These are phyloP conservation scores for Colletotrichum filicis DNA, from an alignment of 2,329 filamentous ascomycete species.

Conservation along the genomic window DNA sequence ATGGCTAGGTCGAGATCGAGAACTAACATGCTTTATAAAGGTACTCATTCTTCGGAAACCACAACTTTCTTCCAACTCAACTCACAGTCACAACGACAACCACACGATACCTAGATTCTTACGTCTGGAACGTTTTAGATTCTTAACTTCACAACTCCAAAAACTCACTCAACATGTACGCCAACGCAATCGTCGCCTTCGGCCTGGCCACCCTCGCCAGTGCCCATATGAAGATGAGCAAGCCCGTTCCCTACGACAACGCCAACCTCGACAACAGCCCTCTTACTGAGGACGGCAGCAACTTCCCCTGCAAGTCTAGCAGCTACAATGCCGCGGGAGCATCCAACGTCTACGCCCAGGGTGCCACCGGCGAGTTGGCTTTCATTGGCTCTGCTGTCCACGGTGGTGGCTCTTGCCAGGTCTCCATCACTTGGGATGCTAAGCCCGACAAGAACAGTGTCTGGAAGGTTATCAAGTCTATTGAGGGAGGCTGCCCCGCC, in stretches of 20 bases:
- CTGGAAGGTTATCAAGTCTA: slow-evolving; percentile 92
- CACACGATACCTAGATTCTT: slow-evolving; percentile 26
- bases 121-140: slow-evolving; percentile 56
- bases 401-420: slow-evolving; percentile 92
- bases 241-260: slow-evolving; percentile 71
- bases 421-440: slow-evolving; percentile 84
- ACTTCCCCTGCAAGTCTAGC: slow-evolving; percentile 78
- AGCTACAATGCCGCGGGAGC: slow-evolving; percentile 57
- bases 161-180: slow-evolving; percentile 61
- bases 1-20: background rate
- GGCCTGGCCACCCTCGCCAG: slow-evolving; percentile 69
- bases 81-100: slow-evolving; percentile 33
- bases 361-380: slow-evolving; percentile 67
- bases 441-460: slow-evolving; percentile 72
- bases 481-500: slow-evolving; percentile 86
- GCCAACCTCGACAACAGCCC: slow-evolving; percentile 68
- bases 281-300: slow-evolving; percentile 57
- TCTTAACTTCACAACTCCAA: slow-evolving; percentile 36
- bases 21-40: slow-evolving; percentile 27
- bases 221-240: slow-evolving; percentile 81
- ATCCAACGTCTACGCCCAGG: slow-evolving; percentile 72
- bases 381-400: slow-evolving; percentile 83
- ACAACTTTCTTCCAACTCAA: background rate
- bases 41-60: slow-evolving; percentile 20
- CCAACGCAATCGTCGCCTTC: slow-evolving; percentile 60